These are phyloP conservation scores for Ascochyta rabiei DNA, from an alignment of 2,329 filamentous ascomycete species.

Conservation along the genomic window DNA sequence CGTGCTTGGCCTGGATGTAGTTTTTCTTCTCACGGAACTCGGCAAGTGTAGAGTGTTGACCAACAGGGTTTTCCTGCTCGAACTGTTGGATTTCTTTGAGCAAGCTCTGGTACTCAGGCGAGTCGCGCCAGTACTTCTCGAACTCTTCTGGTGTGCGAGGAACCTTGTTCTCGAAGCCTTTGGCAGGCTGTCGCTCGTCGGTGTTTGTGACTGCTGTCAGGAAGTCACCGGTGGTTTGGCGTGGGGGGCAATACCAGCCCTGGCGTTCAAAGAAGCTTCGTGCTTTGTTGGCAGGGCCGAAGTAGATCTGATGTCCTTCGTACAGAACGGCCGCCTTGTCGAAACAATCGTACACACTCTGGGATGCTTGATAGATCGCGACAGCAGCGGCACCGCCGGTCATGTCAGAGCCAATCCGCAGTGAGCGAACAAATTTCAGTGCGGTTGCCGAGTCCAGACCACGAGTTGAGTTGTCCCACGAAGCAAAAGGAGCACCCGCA, in stretches of 20 bases:
- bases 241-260: conserved; percentile 70
- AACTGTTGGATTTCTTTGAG: conserved; percentile 59
- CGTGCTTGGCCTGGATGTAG: conserved; percentile 59
- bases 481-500: conserved; percentile 47
- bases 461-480: conserved; percentile 56
- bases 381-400: conserved; percentile 59
- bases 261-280: conserved; percentile 70
- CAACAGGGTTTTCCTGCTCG: conserved; percentile 54
- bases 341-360: conserved; percentile 66
- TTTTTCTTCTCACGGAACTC: conserved; percentile 55
- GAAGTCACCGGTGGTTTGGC: conserved; percentile 77
- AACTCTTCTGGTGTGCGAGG: conserved; percentile 58
- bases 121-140: conserved; percentile 59
- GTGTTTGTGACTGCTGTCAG: conserved; percentile 71
- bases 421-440: conserved; percentile 60
- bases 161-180: conserved; percentile 52
- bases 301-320: conserved; percentile 79
- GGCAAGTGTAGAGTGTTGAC: conserved; percentile 43
- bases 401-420: conserved; percentile 59
- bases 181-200: conserved; percentile 50
- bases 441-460: conserved; percentile 57
- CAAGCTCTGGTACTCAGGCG: conserved; percentile 52
- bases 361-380: conserved; percentile 62
- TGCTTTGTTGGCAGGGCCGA: conserved; percentile 66
- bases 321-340: conserved; percentile 78